A percentile compares a stretch with the other conserved stretches of the same genome.
These are phyloP conservation scores for Solanum sejunctum DNA, from an alignment of 257 asterid species.

Conservation along the genomic window DNA sequence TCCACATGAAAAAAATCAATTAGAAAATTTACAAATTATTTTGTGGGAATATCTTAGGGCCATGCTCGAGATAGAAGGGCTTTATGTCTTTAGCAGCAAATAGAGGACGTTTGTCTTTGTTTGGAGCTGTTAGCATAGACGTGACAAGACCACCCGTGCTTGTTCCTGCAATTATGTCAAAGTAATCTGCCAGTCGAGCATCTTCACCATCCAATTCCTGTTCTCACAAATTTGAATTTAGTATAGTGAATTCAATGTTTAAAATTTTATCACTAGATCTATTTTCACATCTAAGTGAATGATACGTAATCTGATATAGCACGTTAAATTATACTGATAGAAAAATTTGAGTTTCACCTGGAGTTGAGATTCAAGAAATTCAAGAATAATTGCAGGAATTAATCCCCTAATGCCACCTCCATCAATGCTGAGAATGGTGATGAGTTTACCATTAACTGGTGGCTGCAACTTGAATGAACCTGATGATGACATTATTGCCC, in stretches of 20 bases:
- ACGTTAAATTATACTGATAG: not conserved
- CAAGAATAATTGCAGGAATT: conserved; percentile 8
- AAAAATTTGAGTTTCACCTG: not conserved
- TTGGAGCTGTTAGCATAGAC: conserved; percentile 49
- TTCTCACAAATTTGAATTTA: too few species aligned
- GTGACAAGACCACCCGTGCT: conserved; percentile 63
- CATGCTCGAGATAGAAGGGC: conserved; percentile 41
- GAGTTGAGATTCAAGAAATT: not conserved
- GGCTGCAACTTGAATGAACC: conserved; percentile 4
- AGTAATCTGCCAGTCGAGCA: conserved; percentile 40
- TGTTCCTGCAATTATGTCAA: conserved; percentile 44
- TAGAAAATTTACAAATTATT: too few species aligned
- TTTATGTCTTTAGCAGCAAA: conserved; percentile 38
- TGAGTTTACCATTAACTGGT: conserved; percentile 6
- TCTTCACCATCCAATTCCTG: not conserved
- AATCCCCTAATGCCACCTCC: conserved; percentile 58
- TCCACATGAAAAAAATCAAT: too few species aligned
- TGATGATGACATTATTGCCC: not conserved
- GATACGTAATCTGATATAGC: not conserved
- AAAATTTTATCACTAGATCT: too few species aligned
- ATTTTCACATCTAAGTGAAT: too few species aligned
- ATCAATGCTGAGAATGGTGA: conserved; percentile 60
- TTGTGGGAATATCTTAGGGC: conserved; percentile 20
- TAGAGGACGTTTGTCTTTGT: conserved; percentile 33
- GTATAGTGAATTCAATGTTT: too few species aligned